Evolutionary conservation across 1,284 basidiomycete genomes (phyloP), one percentile per base, ranked within the genome.

Genomic region (Xanthoconium separans): DNA sequence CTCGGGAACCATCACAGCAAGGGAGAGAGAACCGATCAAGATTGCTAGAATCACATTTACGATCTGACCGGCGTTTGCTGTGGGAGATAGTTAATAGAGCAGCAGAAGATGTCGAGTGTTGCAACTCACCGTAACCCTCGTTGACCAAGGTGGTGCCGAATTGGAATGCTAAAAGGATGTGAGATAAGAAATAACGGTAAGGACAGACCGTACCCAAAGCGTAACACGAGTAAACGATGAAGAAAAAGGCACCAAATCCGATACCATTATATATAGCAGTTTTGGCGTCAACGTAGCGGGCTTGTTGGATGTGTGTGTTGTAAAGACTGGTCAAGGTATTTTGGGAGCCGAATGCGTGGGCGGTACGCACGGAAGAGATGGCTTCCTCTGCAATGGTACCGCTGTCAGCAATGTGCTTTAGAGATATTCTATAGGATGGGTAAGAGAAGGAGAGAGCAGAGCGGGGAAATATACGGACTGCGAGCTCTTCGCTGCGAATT

Each of bases 351-450:
- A 99, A 99, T 0, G 96, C 95, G 59, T 98, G 93, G 2, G 93
- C 87, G 3, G 91, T 95, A 18, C 94, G 87, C 41, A 96, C 74
- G 18, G 90, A 91, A 2, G 91, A 89, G 53, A 99, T 91, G 62
- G 93, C 92, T 70, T 99, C 97, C 73, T 99, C 97, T 0, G 96
- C 95, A 16, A 98, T 72, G 3, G 82, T 87, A 39, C 95, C 95
- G 24, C 88, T 90, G 24, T 89, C 84, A 3, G 93, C 92, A 34
- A 96, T 82, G 53, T 87, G 76, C 54, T 87, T 83, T 50, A 96
- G 81, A 24, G 89, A 82, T 43, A 76, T 58, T 67, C 77, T 87
- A 15, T 7, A 10, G 20, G 16, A 11, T 11, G 1, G 43, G 18
- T 53, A 52, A 52, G 47, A 55, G 43, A 29, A 45, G 42, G 12